phyloP scores from a whole-genome alignment of 768 basidiomycete genomes.

The Boletus fagicola region DNA sequence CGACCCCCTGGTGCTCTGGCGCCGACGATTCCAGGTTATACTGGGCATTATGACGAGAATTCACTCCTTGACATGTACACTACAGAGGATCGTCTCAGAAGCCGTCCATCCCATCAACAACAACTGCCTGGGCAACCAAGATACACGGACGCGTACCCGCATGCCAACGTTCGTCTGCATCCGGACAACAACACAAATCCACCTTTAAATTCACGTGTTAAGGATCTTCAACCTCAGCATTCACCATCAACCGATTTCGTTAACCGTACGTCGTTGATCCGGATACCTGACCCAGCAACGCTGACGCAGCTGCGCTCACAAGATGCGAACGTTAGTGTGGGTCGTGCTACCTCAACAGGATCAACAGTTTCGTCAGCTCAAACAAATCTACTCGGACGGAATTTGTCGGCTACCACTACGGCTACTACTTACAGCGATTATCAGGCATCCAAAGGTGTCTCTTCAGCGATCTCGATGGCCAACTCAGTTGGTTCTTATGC shows the following conservation, averaged over 20 bases:
- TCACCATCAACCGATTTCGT: conserved; percentile 22
- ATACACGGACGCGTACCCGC: conserved; percentile 18
- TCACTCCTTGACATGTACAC: conserved; percentile 25
- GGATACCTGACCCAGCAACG: neutral
- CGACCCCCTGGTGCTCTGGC: conserved; percentile 32
- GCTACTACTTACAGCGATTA: conserved; percentile 24
- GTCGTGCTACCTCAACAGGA: conserved; percentile 29
- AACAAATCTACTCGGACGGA: conserved; percentile 25
- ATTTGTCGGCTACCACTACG: conserved; percentile 27
- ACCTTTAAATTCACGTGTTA: conserved; percentile 17
- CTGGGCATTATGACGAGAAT: conserved; percentile 22
- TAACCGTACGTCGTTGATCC: conserved; percentile 21
- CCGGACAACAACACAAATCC: conserved; percentile 12
- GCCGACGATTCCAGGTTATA: conserved; percentile 28
- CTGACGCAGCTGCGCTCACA: conserved; percentile 8
- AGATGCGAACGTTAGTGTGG: conserved; percentile 22
- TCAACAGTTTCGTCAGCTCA: conserved; percentile 30
- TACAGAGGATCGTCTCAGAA: conserved; percentile 15
- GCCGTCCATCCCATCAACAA: conserved; percentile 21
- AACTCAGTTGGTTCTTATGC: conserved; percentile 19
- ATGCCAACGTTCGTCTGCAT: conserved; percentile 9
- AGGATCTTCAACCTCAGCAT: conserved; percentile 19
- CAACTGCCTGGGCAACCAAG: conserved; percentile 22
- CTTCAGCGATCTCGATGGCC: conserved; percentile 15
- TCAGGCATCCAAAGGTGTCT: conserved; percentile 14